Evolutionary conservation across 129 eudicot species (phyloP).

Genomic region (Smallanthus sonchifolius): DNA sequence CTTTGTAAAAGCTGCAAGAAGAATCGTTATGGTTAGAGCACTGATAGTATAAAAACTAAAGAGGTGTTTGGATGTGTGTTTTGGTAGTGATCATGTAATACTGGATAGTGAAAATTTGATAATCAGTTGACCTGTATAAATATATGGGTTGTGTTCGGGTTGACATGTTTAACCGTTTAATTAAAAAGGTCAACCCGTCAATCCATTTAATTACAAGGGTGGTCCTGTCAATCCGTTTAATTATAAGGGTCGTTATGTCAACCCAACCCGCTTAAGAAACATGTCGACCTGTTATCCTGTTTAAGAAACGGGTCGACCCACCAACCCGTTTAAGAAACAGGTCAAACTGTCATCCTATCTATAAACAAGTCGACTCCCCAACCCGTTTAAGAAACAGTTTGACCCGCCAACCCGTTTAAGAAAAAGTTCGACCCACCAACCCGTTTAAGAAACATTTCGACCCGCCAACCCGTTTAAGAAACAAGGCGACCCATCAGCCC

Average conservation of each 20-base stretch:
- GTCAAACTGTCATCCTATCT: background rate
- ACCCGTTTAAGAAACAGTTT: too few relatives aligned
- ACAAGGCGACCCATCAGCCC: too few relatives aligned
- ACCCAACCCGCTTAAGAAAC: background rate
- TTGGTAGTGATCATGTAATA: background rate
- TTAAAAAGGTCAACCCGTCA: background rate
- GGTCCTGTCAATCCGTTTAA: too few relatives aligned
- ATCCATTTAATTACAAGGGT: background rate
- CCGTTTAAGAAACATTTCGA: too few relatives aligned
- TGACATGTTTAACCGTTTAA: background rate
- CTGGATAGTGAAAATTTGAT: background rate
- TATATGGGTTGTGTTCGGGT: background rate
- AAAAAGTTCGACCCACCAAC: too few relatives aligned
- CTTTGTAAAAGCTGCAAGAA: conserved; percentile 50
- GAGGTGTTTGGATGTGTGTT: background rate
- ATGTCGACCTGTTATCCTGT: background rate
- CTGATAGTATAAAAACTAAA: background rate
- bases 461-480: background rate
- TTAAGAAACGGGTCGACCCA: background rate
- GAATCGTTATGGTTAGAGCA: background rate
- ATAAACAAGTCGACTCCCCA: too few relatives aligned
- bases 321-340: background rate
- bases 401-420: too few relatives aligned
- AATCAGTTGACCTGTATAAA: background rate
- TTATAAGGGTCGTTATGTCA: too few relatives aligned